Base-by-base conservation (phyloP, 352 stramenopile genomes). In the Thalassiosira hispida region DNA sequence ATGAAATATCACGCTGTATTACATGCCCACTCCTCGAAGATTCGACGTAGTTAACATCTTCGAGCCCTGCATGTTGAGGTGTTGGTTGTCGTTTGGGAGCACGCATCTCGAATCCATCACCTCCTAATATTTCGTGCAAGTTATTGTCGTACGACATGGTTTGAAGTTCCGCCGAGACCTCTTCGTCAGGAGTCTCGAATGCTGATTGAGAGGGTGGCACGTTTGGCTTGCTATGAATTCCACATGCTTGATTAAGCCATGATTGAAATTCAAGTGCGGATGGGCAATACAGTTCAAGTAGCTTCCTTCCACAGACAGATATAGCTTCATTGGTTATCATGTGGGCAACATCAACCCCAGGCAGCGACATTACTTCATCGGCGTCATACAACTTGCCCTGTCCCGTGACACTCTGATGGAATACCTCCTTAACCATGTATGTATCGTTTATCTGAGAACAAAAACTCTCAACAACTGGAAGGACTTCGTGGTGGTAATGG, bases 31-130 rank as follows among this genome's bases (percentile, higher is more conserved):
- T 47, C n/a, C 14, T 47, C n/a, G 53, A 62, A 20, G 14, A 25
- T 6, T 49, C 22, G 14, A 49, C 11, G 7, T 52, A 33, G 16
- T 46, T 42, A 18, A 38, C 29, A 18, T 56, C 31, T 22, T 31
- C 46, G 6, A 52, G 18, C n/a, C 22, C 29, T 61, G 23, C 16
- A 59, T 27, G 31, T 51, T 64, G 27, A 1, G 14, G n/a, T 12
- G n/a, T 25, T 27, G 22, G n/a, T 27, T 23, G 8, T 3, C 33
- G n/a, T 53, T 55, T 81, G 23, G 73, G 56, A 22, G 25, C 33
- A 35, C 59, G 29, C 73, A 81, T 81, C 22, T 81, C 73, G 35
- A 77, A 42, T 1, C 42, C 70, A 27, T 66, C 73, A 20, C 23
- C 59, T 66, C 14, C 27, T 6, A 18, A 38, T 29, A 69, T 14